These are phyloP conservation scores for Apophysomyces variabilis DNA, from an alignment of 371 early-diverging fungal species.

Conservation along the genomic window DNA sequence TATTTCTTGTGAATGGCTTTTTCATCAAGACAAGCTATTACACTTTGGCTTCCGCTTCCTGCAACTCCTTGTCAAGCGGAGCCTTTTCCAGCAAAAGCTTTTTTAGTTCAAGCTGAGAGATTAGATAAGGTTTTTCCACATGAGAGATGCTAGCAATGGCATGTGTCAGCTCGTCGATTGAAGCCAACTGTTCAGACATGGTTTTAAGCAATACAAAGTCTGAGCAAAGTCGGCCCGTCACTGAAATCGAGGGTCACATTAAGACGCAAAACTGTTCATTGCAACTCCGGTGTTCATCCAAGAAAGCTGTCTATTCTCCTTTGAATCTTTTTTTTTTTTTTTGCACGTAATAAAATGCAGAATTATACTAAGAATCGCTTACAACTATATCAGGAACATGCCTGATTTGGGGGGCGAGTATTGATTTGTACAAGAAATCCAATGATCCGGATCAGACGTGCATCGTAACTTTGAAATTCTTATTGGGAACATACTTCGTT, in stretches of 20 bases:
- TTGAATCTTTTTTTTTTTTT: too few relatives aligned
- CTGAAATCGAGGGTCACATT: conserved; percentile 8
- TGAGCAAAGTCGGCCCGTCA: conserved; percentile 4
- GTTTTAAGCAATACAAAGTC: conserved; percentile 1
- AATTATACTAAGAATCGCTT: too few relatives aligned
- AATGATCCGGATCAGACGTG: too few relatives aligned
- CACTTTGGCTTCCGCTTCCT: conserved; percentile 46
- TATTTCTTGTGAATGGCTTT: background rate
- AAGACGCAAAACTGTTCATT: background rate
- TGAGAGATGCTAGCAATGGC: conserved; percentile 48
- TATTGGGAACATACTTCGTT: background rate
- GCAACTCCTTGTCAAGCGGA: conserved; percentile 35
- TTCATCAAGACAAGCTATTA: conserved; percentile 23
- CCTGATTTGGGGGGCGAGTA: too few relatives aligned
- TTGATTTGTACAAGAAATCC: too few relatives aligned
- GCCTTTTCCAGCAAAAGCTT: conserved; percentile 34
- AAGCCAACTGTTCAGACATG: conserved; percentile 27
- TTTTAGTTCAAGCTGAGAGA: conserved; percentile 28
- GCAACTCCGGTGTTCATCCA: background rate
- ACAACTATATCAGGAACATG: background rate
- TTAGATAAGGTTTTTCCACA: conserved; percentile 40
- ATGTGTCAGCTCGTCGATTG: conserved; percentile 38
- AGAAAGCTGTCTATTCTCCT: too few relatives aligned
- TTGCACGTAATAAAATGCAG: too few relatives aligned
- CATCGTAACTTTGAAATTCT: too few relatives aligned